Evolutionary conservation across 2,329 filamentous ascomycete genomes (phyloP).

Genomic region (Hypoxylon sp.): DNA sequence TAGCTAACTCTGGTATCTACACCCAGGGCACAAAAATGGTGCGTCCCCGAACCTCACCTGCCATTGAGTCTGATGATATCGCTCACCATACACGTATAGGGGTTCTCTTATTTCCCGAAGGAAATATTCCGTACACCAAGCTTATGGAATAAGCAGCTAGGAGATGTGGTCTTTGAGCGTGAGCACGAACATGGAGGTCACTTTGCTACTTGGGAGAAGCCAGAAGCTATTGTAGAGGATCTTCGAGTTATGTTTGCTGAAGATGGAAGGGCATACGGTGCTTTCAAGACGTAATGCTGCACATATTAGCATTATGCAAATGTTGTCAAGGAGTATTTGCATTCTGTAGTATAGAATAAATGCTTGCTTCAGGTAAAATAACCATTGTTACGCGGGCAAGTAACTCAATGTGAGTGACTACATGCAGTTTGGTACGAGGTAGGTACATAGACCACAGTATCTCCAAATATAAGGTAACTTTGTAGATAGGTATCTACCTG

Average conservation of each 20-base stretch:
- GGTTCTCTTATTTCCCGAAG: constrained; percentile 40
- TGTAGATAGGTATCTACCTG: too few species aligned
- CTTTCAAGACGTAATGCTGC: not conserved
- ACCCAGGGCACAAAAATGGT: constrained; percentile 23
- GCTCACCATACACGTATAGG: constrained; percentile 9
- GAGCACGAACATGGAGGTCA: constrained; percentile 39
- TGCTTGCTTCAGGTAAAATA: too few species aligned
- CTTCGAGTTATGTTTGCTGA: constrained; percentile 32
- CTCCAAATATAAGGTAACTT: too few species aligned
- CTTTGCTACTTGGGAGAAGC: constrained; percentile 36
- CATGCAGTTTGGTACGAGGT: too few species aligned
- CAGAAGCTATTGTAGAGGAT: constrained; percentile 30
- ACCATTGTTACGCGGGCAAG: too few species aligned
- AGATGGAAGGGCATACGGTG: constrained; percentile 15
- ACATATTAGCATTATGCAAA: too few species aligned
- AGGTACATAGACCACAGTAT: too few species aligned
- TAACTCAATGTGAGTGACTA: too few species aligned
- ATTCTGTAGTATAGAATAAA: too few species aligned
- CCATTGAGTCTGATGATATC: not conserved
- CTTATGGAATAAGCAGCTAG: constrained; percentile 40
- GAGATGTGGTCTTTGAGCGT: constrained; percentile 39
- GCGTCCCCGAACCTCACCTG: not conserved
- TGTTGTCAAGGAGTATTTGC: too few species aligned
- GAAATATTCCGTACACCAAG: constrained; percentile 30
- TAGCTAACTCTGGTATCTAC: not conserved